phyloP scores from a whole-genome alignment of 2,329 filamentous ascomycete species.

The Alternaria sp. region DNA sequence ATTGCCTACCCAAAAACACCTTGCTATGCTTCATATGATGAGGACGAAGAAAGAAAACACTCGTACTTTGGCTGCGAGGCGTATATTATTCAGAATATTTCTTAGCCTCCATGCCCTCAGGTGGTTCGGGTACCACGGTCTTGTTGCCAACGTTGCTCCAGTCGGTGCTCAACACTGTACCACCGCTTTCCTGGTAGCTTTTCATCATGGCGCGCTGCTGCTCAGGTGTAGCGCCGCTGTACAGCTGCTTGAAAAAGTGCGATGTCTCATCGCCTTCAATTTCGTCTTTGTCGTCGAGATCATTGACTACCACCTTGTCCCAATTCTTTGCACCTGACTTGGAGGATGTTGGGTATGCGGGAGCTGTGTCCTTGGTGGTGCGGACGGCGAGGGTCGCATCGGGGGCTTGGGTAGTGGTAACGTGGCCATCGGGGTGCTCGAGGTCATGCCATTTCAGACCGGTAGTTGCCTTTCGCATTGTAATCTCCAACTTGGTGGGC shows the following conservation, averaged over 20 bases:
- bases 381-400: constrained; percentile 25
- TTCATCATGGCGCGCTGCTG: constrained; percentile 96
- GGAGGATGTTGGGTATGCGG: constrained; percentile 86
- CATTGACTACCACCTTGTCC: constrained; percentile 75
- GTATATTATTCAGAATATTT: constrained; percentile 57
- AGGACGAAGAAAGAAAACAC: background rate
- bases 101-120: constrained; percentile 80
- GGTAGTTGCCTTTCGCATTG: constrained; percentile 70
- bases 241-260: constrained; percentile 89
- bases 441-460: constrained; percentile 74
- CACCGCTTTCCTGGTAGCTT: constrained; percentile 92
- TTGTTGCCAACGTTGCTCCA: constrained; percentile 82
- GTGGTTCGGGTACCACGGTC: constrained; percentile 75
- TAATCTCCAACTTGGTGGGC: constrained; percentile 81
- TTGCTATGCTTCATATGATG: constrained; percentile 11
- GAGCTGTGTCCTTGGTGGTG: constrained; percentile 49
- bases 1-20: constrained; percentile 14
- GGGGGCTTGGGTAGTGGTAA: constrained; percentile 17
- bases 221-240: constrained; percentile 77
- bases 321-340: constrained; percentile 86
- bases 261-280: constrained; percentile 71
- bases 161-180: constrained; percentile 89
- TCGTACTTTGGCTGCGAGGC: background rate
- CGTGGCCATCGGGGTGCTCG: constrained; percentile 51
- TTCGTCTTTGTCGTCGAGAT: constrained; percentile 62